Conservation (phyloP, 1,284 basidiomycete genomes). For the Pyrrhoderma lamaoense region DNA sequence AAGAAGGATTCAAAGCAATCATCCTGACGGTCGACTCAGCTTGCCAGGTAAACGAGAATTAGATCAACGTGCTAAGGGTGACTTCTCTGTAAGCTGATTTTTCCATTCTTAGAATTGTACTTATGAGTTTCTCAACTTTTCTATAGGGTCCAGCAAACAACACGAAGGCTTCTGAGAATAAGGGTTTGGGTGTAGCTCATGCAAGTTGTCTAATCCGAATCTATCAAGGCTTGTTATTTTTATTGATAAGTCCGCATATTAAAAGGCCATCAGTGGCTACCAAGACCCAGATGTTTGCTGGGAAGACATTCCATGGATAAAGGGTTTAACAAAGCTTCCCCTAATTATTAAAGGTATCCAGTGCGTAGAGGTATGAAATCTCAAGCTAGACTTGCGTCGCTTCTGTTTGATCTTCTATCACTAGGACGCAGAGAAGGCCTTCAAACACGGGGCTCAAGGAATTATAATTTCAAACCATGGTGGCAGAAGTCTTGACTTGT, state of each 20-base stretch:
- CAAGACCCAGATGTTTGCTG: constrained; percentile 52
- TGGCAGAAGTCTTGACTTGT: constrained; percentile 25
- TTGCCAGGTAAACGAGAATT: constrained; percentile 52
- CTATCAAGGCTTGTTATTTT: neutral
- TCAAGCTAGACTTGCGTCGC: no score
- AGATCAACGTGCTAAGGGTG: constrained; percentile 28
- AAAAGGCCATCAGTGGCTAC: constrained; percentile 31
- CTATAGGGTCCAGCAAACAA: constrained; percentile 43
- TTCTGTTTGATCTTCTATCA: constrained; percentile 12
- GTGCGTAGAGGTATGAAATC: constrained; percentile 31
- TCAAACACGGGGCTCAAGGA: constrained; percentile 41
- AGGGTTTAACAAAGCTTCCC: constrained; percentile 38
- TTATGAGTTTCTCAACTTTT: neutral
- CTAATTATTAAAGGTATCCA: constrained; percentile 43
- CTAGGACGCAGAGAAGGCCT: constrained; percentile 40
- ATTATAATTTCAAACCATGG: constrained; percentile 47
- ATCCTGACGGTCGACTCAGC: constrained; percentile 62
- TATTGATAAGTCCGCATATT: neutral
- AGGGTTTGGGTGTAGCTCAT: constrained; percentile 37
- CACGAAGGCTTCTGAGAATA: constrained; percentile 28
- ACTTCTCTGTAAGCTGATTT: constrained; percentile 17
- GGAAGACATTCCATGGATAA: constrained; percentile 35
- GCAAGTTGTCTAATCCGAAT: constrained; percentile 20
- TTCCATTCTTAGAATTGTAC: neutral
- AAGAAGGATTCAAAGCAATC: constrained; percentile 46